These are phyloP conservation scores for Chlorella sp. DNA, from an alignment of 139 green algal genomes.

Conservation along the genomic window DNA sequence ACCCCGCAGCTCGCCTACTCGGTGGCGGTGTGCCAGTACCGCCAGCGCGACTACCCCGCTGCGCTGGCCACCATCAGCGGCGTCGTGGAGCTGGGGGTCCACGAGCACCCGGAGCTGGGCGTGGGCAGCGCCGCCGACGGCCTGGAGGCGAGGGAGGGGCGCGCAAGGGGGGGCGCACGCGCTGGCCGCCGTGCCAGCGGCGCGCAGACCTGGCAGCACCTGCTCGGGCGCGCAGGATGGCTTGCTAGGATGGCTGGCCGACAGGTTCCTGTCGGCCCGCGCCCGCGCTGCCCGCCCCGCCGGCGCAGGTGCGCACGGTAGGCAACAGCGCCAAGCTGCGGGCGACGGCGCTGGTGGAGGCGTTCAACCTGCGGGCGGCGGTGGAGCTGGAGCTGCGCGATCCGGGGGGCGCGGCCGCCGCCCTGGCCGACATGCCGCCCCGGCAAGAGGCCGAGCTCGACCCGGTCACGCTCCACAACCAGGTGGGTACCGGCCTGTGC, in stretches of 20 bases:
- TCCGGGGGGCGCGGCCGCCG: conserved; percentile 60
- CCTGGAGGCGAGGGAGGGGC: conserved; percentile 47
- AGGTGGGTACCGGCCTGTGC: too few relatives aligned
- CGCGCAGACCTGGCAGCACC: too few relatives aligned
- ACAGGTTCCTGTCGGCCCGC: too few relatives aligned
- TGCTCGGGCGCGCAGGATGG: too few relatives aligned
- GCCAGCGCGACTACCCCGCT: conserved; percentile 68
- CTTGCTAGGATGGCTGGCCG: too few relatives aligned
- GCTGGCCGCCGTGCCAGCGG: too few relatives aligned
- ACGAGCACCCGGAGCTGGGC: conserved; percentile 85
- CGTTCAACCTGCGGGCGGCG: conserved; percentile 90
- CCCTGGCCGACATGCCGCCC: conserved; percentile 84
- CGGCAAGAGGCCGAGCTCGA: conserved; percentile 83
- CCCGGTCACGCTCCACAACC: conserved; percentile 91
- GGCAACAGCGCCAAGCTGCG: conserved; percentile 84
- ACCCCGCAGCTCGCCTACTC: conserved; percentile 81
- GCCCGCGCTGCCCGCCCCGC: too few relatives aligned
- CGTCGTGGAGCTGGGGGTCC: conserved; percentile 83
- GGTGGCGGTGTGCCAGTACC: conserved; percentile 85
- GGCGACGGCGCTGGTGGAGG: conserved; percentile 84
- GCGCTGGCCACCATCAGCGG: conserved; percentile 60
- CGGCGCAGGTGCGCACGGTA: conserved; percentile 64
- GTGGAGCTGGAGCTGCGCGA: conserved; percentile 75
- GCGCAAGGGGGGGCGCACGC: too few relatives aligned
- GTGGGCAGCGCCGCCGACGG: conserved; percentile 77